A percentile compares a stretch with the other conserved stretches of the same genome.
These are phyloP conservation scores for Lichtheimia corymbifera DNA, from an alignment of 371 early-diverging fungal genomes.

Conservation along the genomic window DNA sequence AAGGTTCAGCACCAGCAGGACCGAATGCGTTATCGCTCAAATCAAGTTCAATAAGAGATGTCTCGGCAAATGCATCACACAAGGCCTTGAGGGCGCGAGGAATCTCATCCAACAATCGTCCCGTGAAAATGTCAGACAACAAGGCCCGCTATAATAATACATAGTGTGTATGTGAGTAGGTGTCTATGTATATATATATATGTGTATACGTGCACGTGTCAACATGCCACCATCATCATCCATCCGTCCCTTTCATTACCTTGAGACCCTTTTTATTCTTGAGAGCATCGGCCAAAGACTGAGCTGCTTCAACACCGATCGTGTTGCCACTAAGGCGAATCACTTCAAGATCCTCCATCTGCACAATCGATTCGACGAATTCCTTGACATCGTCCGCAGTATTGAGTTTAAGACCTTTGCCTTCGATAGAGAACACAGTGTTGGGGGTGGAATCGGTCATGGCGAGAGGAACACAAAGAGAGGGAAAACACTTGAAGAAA, in stretches of 20 bases:
- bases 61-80: slow-evolving; percentile 80
- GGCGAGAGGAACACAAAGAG: background rate
- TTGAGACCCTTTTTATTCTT: slow-evolving; percentile 67
- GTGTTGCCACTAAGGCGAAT: slow-evolving; percentile 92
- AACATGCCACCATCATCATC: background rate
- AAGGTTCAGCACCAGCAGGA: slow-evolving; percentile 89
- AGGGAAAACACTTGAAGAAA: background rate
- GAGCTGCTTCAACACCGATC: slow-evolving; percentile 90
- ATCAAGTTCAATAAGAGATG: slow-evolving; percentile 78
- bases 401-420: slow-evolving; percentile 78
- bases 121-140: slow-evolving; percentile 92
- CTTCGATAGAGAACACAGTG: slow-evolving; percentile 63
- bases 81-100: slow-evolving; percentile 82
- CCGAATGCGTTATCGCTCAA: slow-evolving; percentile 98
- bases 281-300: slow-evolving; percentile 79
- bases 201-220: background rate
- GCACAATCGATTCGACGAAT: slow-evolving; percentile 70
- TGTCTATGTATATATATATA: too few species aligned
- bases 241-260: slow-evolving; percentile 49
- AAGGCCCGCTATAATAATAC: slow-evolving; percentile 43
- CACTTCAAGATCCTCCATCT: slow-evolving; percentile 66
- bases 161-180: too few species aligned
- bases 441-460: slow-evolving; percentile 21
- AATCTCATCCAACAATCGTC: slow-evolving; percentile 89
- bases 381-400: slow-evolving; percentile 80